phyloP scores from a whole-genome alignment of 208 protist genomes.

The Histomonas meleagridis region DNA sequence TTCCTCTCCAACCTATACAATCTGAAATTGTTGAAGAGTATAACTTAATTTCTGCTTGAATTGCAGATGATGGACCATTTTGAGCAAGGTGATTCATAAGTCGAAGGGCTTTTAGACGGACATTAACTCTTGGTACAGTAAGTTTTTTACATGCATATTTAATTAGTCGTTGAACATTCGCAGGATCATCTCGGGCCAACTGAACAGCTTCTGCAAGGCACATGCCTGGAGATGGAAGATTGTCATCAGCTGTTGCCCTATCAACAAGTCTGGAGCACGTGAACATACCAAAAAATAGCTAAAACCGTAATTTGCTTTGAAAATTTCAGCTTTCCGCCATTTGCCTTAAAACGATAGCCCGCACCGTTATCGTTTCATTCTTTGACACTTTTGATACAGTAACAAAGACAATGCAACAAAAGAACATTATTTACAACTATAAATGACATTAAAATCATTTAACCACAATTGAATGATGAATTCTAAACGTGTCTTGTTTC shows the following conservation, averaged over 20 bases:
- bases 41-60: not conserved
- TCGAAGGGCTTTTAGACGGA: not conserved
- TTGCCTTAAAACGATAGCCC: too few species aligned
- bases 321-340: too few species aligned
- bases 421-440: too few species aligned
- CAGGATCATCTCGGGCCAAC: not conserved
- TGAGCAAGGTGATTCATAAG: not conserved
- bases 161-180: not conserved
- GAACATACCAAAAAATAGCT: too few species aligned
- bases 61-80: not conserved
- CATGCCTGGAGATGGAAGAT: not conserved
- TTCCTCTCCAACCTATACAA: not conserved
- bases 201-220: not conserved
- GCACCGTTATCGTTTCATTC: too few species aligned
- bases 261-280: not conserved
- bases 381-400: too few species aligned
- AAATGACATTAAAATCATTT: too few species aligned
- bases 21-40: not conserved
- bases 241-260: not conserved
- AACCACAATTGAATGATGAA: too few species aligned
- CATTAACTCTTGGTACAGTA: not conserved
- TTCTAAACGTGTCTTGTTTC: too few species aligned
- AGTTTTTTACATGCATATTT: not conserved
- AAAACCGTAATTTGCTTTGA: too few species aligned
- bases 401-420: too few species aligned